Evolutionary conservation across 306 rosid species (phyloP).

Genomic region (Dalbergia cultrata): DNA sequence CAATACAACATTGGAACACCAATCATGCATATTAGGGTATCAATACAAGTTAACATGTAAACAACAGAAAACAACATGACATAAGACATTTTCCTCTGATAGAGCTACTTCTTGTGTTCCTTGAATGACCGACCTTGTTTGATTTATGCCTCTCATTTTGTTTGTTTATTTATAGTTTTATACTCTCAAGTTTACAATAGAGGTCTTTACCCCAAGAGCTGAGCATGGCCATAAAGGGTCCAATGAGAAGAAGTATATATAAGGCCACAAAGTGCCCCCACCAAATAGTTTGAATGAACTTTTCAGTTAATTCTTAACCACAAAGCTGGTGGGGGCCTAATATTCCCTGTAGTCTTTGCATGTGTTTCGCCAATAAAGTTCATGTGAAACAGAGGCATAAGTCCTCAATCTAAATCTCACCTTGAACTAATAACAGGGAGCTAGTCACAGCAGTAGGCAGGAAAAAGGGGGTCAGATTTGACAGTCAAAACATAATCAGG

Average conservation of each 20-base stretch:
- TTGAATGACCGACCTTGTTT: not conserved
- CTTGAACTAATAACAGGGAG: not conserved
- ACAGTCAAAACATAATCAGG: not conserved
- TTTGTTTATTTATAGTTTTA: not conserved
- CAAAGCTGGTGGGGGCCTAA: not conserved
- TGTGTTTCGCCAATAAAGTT: not conserved
- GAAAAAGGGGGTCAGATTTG: not conserved
- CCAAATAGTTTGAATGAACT: constrained; percentile 26
- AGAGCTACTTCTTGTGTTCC: not conserved
- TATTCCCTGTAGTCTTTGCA: not conserved
- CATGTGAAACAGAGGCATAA: constrained; percentile 2
- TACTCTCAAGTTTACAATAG: not conserved
- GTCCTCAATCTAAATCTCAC: not conserved
- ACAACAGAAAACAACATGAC: not conserved
- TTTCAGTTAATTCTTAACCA: not conserved
- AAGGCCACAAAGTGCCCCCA: constrained; percentile 9
- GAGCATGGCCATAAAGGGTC: not conserved
- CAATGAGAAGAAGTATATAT: not conserved
- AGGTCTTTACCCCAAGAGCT: not conserved
- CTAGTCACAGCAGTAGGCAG: not conserved
- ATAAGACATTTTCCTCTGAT: not conserved
- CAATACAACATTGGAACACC: no score
- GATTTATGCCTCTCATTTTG: constrained; percentile 14
- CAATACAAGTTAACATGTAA: constrained; percentile 8
- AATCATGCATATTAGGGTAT: constrained; percentile 9